Base-by-base conservation (phyloP, 2,329 filamentous ascomycete genomes). In the Cladosporium cucumerinum region DNA sequence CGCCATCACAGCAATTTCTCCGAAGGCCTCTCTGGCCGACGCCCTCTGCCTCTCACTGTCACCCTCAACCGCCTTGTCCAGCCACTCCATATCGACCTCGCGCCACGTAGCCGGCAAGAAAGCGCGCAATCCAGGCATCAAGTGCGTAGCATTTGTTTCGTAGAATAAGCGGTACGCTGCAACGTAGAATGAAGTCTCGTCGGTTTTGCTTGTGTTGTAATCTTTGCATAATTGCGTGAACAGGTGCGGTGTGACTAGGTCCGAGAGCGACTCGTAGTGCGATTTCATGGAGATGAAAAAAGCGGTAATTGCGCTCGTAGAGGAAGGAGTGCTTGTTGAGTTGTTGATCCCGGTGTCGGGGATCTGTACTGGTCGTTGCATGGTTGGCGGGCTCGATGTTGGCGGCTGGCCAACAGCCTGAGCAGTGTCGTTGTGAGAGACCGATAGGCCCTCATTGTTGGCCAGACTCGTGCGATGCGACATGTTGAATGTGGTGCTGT, bases 51-150 rank as follows among this genome's bases (percentile, higher is more conserved):
- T 26, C 30, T 57, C 39, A 16, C 34, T 30, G 23, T 67, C 59
- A 1, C 36, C 55, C 55, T 65, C 66, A 2, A 66, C 26, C 11
- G 65, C 65, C 12, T 32, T 21, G 21, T 69, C 58, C 48, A 71
- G 23, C 63, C 66, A 67, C 3, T 48, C 39, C 30, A 69, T 26
- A 25, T 68, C 64, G 11, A 61, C 30, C 2, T 51, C 61, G 49
- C 64, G 59, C 69, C 69, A 71, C 3, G 18, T n/a, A 26, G 43
- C 3, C 18, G 67, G 67, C 25, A 71, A 39, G 39, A 69, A 68
- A 26, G 61, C 61, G 12, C 60, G 21, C 18, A 71, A 66, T 3
- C 59, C 63, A 1, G 61, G 60, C 57, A 70, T 16, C 16, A 70
- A 49, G 18, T 65, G 51, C 34, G 52, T 21, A 1, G 66, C 39